Base-by-base conservation (phyloP, 1,139 yeast genomes). In the Lodderomyces pseudojiufengensis region DNA sequence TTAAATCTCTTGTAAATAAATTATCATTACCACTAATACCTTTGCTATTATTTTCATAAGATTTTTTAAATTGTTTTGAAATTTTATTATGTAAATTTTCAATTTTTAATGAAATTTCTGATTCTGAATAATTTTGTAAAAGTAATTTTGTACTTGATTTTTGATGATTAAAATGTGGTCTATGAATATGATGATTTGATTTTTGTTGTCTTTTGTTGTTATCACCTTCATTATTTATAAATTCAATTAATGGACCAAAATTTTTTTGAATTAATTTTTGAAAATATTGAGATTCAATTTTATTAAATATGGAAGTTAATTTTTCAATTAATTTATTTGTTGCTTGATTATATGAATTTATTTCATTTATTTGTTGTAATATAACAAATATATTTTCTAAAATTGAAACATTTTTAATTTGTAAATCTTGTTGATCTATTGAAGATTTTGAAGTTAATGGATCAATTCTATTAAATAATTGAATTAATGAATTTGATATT, bases 301-400 rank as follows among this genome's bases (percentile, higher is more conserved):
- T 63, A 22, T 57, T 61, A 35, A 83, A 76, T 37, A 81, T 79
- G 3, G 56, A 44, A 5, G 63, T 67, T 32, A 77, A 59, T 45
- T 75, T 73, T 2, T 48, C 49, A 36, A 66, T 68, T 59, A 78
- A 63, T 33, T 63, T 59, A 18, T 54, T 57, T 27, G 52, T 50
- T 22, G 36, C 22, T 3, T 27, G 13, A 10, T 27, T 29, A 9
- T 24, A 22, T 13, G 31, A 24, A 8, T 31, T 28, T 38, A 65
- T 54, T 8, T 56, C 55, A 5, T 57, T 53, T 32, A 77, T 57
- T 34, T 74, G 77, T 41, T 80, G 84, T 28, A 69, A 57, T 25
- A 83, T 57, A 55, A 76, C 75, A 49, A 76, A 73, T 47, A 79
- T 68, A 51, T 85, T 85, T 46, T 80, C 80, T 32, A 84, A 62